phyloP scores from a whole-genome alignment of 768 basidiomycete genomes.

The Calvatia gigantea region DNA sequence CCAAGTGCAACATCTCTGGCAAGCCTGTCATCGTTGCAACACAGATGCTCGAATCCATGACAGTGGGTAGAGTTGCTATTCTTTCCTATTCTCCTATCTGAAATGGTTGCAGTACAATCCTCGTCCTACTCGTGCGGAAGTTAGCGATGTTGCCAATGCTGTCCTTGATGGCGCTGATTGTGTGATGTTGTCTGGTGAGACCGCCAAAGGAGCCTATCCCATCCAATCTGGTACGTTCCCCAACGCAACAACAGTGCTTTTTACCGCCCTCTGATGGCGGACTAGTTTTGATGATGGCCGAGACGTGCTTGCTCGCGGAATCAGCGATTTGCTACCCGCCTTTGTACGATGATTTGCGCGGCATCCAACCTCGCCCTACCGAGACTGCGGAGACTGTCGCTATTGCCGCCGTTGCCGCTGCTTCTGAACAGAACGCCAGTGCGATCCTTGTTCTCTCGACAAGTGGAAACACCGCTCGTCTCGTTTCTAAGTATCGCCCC shows the following conservation, averaged over 20 bases:
- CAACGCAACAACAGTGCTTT: not conserved
- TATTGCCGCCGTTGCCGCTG: constrained; percentile 92
- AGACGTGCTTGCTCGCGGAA: constrained; percentile 97
- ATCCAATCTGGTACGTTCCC: constrained; percentile 77
- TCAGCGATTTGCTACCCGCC: constrained; percentile 93
- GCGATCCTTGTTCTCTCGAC: constrained; percentile 97
- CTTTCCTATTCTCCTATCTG: not conserved
- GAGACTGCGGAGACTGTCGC: constrained; percentile 95
- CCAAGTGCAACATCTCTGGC: constrained; percentile 96
- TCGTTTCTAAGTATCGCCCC: constrained; percentile 96
- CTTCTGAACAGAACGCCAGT: constrained; percentile 90
- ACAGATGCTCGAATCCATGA: constrained; percentile 99
- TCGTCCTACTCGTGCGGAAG: constrained; percentile 95
- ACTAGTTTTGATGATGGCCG: constrained; percentile 98
- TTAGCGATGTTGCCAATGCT: constrained; percentile 99
- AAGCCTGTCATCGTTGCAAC: constrained; percentile 99
- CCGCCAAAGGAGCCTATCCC: constrained; percentile 96
- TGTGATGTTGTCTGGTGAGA: constrained; percentile 99
- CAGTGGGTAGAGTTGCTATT: constrained; percentile 43
- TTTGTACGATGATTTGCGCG: constrained; percentile 84
- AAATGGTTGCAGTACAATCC: constrained; percentile 78
- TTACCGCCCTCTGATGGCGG: not conserved
- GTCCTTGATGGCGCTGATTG: constrained; percentile 98
- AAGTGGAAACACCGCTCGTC: constrained; percentile 92
- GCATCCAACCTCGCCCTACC: constrained; percentile 81